Percentiles rank a stretch among this genome's conserved stretches.
These are phyloP conservation scores for Russula dissimulans DNA, from an alignment of 768 basidiomycete species.

Conservation along the genomic window DNA sequence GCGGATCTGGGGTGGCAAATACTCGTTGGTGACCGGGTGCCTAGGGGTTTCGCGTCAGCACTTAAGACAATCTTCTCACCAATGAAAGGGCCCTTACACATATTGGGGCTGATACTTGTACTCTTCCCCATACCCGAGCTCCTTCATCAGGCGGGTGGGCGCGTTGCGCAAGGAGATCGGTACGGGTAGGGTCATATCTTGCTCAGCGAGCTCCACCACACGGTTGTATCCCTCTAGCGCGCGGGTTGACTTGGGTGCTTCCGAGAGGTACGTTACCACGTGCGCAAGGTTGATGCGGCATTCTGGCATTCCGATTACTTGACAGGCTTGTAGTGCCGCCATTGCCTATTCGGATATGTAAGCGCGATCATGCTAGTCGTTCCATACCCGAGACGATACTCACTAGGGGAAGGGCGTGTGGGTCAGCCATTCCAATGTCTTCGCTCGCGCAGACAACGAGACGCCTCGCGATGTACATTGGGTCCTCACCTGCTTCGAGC, in stretches of 20 bases:
- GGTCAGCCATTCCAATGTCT: constrained; percentile 76
- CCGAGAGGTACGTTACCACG: constrained; percentile 65
- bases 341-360: constrained; percentile 38
- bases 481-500: constrained; percentile 74
- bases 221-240: constrained; percentile 67
- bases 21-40: constrained; percentile 47
- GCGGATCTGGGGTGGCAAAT: constrained; percentile 37
- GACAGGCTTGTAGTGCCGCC: constrained; percentile 56
- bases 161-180: constrained; percentile 73
- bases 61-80: no score
- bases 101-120: constrained; percentile 47
- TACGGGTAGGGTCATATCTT: constrained; percentile 47
- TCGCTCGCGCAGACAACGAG: constrained; percentile 79
- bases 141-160: constrained; percentile 54
- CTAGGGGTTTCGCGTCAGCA: constrained; percentile 20
- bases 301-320: constrained; percentile 70
- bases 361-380: neutral
- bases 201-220: constrained; percentile 52
- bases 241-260: constrained; percentile 75
- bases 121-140: constrained; percentile 41
- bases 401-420: constrained; percentile 64
- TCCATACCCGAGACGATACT: constrained; percentile 19
- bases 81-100: constrained; percentile 23
- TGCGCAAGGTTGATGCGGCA: constrained; percentile 78
- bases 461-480: constrained; percentile 64